Base-by-base conservation (phyloP, 2,329 filamentous ascomycete genomes). In the Fusarium buxicola region DNA sequence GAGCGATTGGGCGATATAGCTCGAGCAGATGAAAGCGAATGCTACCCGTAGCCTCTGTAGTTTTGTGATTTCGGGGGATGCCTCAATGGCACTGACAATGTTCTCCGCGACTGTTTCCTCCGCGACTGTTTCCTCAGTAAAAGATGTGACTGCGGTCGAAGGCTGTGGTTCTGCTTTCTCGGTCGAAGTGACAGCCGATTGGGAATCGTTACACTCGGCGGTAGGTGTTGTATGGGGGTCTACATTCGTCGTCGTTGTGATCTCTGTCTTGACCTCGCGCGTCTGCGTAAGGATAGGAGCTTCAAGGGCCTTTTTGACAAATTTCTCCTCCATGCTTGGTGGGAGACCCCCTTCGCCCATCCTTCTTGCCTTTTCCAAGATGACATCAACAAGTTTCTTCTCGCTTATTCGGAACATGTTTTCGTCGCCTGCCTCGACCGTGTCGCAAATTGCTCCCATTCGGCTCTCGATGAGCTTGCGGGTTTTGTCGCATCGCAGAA, bases 391-490 rank as follows among this genome's bases (percentile, higher is more conserved):
- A 1, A 97, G 83, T 72, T 93, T 96, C 11, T 82, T 78, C 69
- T 91, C 84, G 68, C 83, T 95, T 21, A 96, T 78, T 11, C 92
- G 87, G 75, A 91, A 97, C 91, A 97, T 92, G 51, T 79, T 86
- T 75, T 97, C 93, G 58, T 92, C 91, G 12, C 90, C 92, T 1
- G 91, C 91, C 30, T 95, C 90, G 10, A 96, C 90, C 0, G 84
- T 89, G 69, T 97, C 93, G 76, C 94, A 96, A 6, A 95, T 82
- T 2, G 80, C 82, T 2, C 81, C 82, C 78, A 96, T 88, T 31
- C 92, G 84, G 10, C 81, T 76, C 70, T 91, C 87, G 1, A 96
- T 74, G 28, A 82, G 77, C 3, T 65, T 74, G 58, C 80, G 82
- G 70, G 81, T 79, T 55, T 78, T 77, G 49, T 71, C 75, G 72